Evolutionary conservation across 345 rosid species (phyloP), one percentile per base, ranked within the genome.

Genomic region (Acer campestre): DNA sequence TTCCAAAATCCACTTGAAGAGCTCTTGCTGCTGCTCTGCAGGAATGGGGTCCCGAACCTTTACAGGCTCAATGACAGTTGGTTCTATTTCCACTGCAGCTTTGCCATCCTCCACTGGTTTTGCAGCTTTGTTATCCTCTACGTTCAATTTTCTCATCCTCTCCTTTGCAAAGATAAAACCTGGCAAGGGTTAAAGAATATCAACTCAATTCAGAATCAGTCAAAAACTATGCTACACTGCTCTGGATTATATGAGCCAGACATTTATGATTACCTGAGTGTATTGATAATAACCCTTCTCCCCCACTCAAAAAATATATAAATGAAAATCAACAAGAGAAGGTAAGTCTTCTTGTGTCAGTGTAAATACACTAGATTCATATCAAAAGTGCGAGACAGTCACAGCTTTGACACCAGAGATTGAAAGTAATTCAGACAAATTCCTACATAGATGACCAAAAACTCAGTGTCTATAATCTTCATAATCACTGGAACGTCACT

Each of bases 1-100:
- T 80, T 88, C 95, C 90, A 89, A 73, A 6, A 92, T 86, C 94
- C 97, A 92, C 27, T 84, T 67, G 88, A 90, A 89, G 58, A 92
- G 90, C 79, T 90, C 93, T 7, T 85, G 86, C 74, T 92, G 97
- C 79, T 88, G 90, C 73, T 89, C 91, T 81, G 90, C 92, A 70
- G 93, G 84, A 61, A 92, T 62, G 17, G 92, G 95, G 75, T 86
- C 87, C 79, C 14, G 80, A 63, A 74, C 72, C 63, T 82, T 83
- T 51, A 81, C 67, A 61, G 80, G 86, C 78, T 80, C 81, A 31
- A 40, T 73, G 31, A 78, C 65, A 67, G 78, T 48, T 3, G 87
- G 74, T 44, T 78, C 81, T 78, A 76, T 73, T 80, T 81, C 85
- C n/a, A 17, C 80, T 31, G 74, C 70, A 69, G 76, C 75, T 80